Evolutionary conservation across 768 basidiomycete genomes (phyloP).

Genomic region (Termitomyces sp.): DNA sequence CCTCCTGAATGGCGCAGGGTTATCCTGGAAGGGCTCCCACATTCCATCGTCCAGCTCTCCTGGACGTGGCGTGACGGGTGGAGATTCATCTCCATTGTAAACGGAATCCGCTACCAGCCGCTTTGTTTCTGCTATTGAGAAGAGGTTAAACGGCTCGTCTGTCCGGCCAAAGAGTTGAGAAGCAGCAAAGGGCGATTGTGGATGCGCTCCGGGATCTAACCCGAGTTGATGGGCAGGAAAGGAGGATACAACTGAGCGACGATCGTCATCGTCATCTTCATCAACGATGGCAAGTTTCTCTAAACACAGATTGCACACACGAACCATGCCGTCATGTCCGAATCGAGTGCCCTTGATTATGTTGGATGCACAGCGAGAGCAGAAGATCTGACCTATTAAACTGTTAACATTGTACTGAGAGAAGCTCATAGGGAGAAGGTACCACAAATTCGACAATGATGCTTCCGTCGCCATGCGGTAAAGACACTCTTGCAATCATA

Average conservation of each 20-base stretch:
- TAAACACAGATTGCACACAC: slow-evolving; percentile 95
- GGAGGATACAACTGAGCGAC: slow-evolving; percentile 73
- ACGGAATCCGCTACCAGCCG: slow-evolving; percentile 52
- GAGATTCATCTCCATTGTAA: slow-evolving; percentile 47
- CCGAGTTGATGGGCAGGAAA: slow-evolving; percentile 81
- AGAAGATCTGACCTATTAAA: slow-evolving; percentile 87
- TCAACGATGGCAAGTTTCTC: slow-evolving; percentile 86
- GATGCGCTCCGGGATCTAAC: slow-evolving; percentile 43
- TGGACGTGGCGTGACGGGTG: slow-evolving; percentile 46
- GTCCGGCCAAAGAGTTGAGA: slow-evolving; percentile 79
- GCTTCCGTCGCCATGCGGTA: slow-evolving; percentile 91
- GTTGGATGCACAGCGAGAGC: slow-evolving; percentile 94
- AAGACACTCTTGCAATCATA: slow-evolving; percentile 95
- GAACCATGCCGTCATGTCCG: slow-evolving; percentile 91
- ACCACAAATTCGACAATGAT: slow-evolving; percentile 98
- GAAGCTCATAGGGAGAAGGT: slow-evolving; percentile 20
- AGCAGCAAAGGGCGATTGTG: slow-evolving; percentile 86
- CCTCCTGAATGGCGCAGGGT: slow-evolving; percentile 73
- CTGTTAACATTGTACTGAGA: neutral
- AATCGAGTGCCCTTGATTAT: slow-evolving; percentile 93
- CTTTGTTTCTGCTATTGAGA: slow-evolving; percentile 78
- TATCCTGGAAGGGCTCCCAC: slow-evolving; percentile 50
- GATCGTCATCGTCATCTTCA: slow-evolving; percentile 88
- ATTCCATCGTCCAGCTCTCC: slow-evolving; percentile 38
- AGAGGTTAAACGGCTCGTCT: slow-evolving; percentile 77